Evolutionary conservation across 129 eudicot genomes (phyloP).

Genomic region (Chrysanthemum makinoi): DNA sequence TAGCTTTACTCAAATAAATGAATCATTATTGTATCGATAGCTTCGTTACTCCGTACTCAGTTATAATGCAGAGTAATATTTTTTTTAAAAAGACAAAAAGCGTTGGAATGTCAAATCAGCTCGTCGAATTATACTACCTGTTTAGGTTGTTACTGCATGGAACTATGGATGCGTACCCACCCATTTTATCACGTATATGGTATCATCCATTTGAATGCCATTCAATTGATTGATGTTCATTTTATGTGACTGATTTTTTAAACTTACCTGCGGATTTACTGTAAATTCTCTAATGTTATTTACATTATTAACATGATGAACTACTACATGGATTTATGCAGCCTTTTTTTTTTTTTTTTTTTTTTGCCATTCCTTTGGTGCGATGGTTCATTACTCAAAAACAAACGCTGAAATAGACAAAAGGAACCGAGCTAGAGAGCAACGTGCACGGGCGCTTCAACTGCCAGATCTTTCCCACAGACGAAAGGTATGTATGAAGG

Average conservation of each 20-base stretch:
- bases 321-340: conserved; percentile 72
- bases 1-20: no score
- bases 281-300: background rate
- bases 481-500: conserved; percentile 61
- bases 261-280: background rate
- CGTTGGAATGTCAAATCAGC: background rate
- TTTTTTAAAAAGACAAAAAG: background rate
- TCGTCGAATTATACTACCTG: background rate
- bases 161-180: no score
- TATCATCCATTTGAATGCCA: background rate
- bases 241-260: conserved; percentile 3
- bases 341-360: no score
- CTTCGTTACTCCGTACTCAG: background rate
- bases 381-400: conserved; percentile 91
- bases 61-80: background rate
- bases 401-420: no score
- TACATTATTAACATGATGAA: conserved; percentile 1
- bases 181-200: no score
- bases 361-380: conserved; percentile 90
- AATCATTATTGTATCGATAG: no score
- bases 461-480: conserved; percentile 77
- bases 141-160: no score
- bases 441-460: conserved; percentile 65
- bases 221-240: background rate
- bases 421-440: conserved; percentile 78